These are phyloP conservation scores for Neopestalotiopsis sp. DNA, from an alignment of 2,329 filamentous ascomycete genomes.

Conservation along the genomic window DNA sequence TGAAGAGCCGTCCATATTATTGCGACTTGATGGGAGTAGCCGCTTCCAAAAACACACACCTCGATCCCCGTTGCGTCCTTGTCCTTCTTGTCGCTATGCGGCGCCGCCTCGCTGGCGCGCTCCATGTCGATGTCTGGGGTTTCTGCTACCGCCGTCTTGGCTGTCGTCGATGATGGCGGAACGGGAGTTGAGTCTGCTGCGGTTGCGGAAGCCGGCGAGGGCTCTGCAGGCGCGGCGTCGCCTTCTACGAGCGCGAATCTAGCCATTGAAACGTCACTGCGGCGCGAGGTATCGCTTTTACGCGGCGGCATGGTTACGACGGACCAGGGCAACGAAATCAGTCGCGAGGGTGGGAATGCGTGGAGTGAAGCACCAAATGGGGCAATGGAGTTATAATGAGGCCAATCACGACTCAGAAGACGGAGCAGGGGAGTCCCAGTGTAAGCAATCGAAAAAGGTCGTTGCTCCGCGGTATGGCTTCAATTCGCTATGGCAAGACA, in stretches of 20 bases:
- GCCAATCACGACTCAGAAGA: not conserved
- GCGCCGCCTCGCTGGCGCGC: slow-evolving; percentile 31
- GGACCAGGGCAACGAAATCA: slow-evolving; percentile 8
- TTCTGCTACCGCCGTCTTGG: slow-evolving; percentile 26
- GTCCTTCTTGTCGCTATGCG: slow-evolving; percentile 42
- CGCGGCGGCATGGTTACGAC: slow-evolving; percentile 51
- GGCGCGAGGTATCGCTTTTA: slow-evolving; percentile 55
- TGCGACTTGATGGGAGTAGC: not conserved
- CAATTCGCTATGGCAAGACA: not conserved
- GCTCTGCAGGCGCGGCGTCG: slow-evolving; percentile 21
- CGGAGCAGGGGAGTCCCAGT: not conserved
- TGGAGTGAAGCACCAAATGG: slow-evolving; percentile 4
- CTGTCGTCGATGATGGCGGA: slow-evolving; percentile 26
- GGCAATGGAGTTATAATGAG: not conserved
- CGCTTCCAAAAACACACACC: slow-evolving; percentile 28
- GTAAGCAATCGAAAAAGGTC: not conserved
- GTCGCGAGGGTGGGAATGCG: slow-evolving; percentile 5
- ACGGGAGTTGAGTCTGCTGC: slow-evolving; percentile 23
- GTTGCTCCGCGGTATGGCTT: not conserved
- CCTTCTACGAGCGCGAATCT: slow-evolving; percentile 50
- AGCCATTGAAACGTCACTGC: slow-evolving; percentile 52
- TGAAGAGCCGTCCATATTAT: not conserved
- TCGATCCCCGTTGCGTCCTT: slow-evolving; percentile 53
- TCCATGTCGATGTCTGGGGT: slow-evolving; percentile 39
- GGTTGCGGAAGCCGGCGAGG: not conserved